A percentile compares a stretch with the other conserved stretches of the same genome.
Conservation (phyloP, 768 basidiomycete genomes). For the Phanerochaete carnosa region DNA sequence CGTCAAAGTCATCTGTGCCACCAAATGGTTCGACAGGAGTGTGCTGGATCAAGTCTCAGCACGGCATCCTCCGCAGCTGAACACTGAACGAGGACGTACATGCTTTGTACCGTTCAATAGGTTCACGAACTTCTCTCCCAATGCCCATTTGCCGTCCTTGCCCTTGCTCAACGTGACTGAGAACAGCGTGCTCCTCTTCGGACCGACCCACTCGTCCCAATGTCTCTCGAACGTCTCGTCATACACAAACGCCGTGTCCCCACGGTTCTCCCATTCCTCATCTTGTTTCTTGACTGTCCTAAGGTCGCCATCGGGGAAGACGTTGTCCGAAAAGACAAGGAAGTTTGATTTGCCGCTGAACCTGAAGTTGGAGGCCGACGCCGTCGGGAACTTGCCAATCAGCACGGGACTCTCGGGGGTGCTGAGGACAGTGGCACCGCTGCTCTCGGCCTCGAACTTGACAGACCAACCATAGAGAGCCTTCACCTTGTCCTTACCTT, state of each 20-base stretch:
- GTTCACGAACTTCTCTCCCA: slow-evolving; percentile 52
- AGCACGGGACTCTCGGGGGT: slow-evolving; percentile 38
- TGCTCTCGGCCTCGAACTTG: slow-evolving; percentile 35
- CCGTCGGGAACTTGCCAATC: slow-evolving; percentile 67
- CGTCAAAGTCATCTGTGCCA: slow-evolving; percentile 77
- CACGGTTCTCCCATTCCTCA: slow-evolving; percentile 66
- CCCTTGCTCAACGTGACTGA: slow-evolving; percentile 53
- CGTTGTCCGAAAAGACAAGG: slow-evolving; percentile 84
- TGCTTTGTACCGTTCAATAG: slow-evolving; percentile 66
- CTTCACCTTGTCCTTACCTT: slow-evolving; percentile 42
- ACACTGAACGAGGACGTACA: slow-evolving; percentile 39
- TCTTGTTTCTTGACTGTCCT: slow-evolving; percentile 68
- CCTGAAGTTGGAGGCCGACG: slow-evolving; percentile 67
- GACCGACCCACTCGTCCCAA: slow-evolving; percentile 68
- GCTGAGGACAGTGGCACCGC: slow-evolving; percentile 25
- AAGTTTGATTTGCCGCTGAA: slow-evolving; percentile 51
- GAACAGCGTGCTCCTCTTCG: slow-evolving; percentile 71
- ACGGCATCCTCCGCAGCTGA: too few species aligned
- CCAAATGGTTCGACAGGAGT: slow-evolving; percentile 85
- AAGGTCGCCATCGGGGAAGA: slow-evolving; percentile 74
- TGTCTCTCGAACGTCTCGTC: slow-evolving; percentile 47
- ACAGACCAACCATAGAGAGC: slow-evolving; percentile 62
- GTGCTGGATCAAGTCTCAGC: slow-evolving; percentile 38
- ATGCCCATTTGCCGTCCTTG: slow-evolving; percentile 47
- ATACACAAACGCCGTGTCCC: slow-evolving; percentile 58